Conservation (phyloP, 371 early-diverging fungal genomes). For the Mucor irregularis region DNA sequence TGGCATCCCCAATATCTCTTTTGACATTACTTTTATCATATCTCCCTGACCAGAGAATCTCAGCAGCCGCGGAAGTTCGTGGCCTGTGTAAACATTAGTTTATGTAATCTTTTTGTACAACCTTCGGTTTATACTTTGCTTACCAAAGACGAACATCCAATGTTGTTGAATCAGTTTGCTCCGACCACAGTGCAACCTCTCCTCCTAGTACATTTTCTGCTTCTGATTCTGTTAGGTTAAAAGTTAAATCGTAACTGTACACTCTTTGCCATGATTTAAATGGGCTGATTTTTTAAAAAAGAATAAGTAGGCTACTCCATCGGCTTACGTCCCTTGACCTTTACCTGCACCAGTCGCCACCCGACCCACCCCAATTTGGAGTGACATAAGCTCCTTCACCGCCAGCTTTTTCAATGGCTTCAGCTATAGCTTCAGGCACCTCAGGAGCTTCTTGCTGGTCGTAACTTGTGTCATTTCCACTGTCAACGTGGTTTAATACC, state of each 20-base stretch:
- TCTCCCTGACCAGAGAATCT: constrained; percentile 78
- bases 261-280: constrained; percentile 83
- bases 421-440: constrained; percentile 20
- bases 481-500: neutral
- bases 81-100: constrained; percentile 23
- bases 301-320: neutral
- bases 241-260: constrained; percentile 70
- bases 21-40: constrained; percentile 52
- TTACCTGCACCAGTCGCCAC: constrained; percentile 53
- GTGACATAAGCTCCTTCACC: constrained; percentile 29
- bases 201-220: constrained; percentile 47
- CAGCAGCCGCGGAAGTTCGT: constrained; percentile 53
- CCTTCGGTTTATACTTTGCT: neutral
- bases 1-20: constrained; percentile 61
- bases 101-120: neutral
- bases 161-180: constrained; percentile 66
- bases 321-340: neutral
- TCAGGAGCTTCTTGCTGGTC: constrained; percentile 41
- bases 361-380: constrained; percentile 42
- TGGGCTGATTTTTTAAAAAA: constrained; percentile 61
- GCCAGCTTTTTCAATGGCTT: constrained; percentile 23
- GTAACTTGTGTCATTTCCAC: constrained; percentile 42
- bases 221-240: constrained; percentile 59
- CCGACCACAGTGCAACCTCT: constrained; percentile 71
- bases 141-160: constrained; percentile 71